These are phyloP conservation scores for Choricystis sp. DNA, from an alignment of 139 green algal species.

Conservation along the genomic window DNA sequence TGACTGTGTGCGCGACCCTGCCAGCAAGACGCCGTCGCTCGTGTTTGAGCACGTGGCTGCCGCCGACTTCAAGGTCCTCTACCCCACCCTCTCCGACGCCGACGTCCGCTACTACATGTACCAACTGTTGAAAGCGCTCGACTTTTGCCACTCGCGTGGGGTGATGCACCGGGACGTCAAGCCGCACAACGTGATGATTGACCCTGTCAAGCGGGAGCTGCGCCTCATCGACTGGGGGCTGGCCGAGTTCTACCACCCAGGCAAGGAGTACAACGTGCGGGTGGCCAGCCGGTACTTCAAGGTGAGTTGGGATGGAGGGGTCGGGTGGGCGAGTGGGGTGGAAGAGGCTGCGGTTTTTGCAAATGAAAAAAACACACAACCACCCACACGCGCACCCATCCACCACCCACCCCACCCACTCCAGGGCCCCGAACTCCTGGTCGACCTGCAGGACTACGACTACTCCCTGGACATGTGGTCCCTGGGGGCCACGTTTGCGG, in stretches of 20 bases:
- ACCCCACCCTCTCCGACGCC: conserved; percentile 86
- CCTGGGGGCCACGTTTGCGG: conserved; percentile 64
- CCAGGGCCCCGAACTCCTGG: conserved; percentile 93
- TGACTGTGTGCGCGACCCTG: conserved; percentile 85
- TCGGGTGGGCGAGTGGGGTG: no score
- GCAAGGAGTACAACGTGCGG: conserved; percentile 89
- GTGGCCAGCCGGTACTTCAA: conserved; percentile 96
- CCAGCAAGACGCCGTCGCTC: conserved; percentile 83
- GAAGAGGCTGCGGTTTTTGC: no score
- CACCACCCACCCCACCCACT: no score
- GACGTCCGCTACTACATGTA: conserved; percentile 98
- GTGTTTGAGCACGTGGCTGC: conserved; percentile 98
- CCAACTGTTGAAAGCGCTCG: conserved; percentile 90
- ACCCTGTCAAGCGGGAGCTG: conserved; percentile 79
- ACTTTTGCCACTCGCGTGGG: conserved; percentile 84
- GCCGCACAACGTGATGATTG: conserved; percentile 95
- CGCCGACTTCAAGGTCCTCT: conserved; percentile 81
- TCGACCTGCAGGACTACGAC: conserved; percentile 97
- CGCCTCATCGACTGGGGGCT: conserved; percentile 98
- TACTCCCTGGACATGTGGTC: conserved; percentile 96
- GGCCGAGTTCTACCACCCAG: conserved; percentile 96
- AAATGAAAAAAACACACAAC: no score
- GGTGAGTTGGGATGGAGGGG: no score
- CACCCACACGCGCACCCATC: no score
- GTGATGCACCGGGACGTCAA: conserved; percentile 83